Evolutionary conservation across 176 grass and related monocot species (phyloP), one percentile per base, ranked within the genome.

Genomic region (Eremochloa ophiuroides): DNA sequence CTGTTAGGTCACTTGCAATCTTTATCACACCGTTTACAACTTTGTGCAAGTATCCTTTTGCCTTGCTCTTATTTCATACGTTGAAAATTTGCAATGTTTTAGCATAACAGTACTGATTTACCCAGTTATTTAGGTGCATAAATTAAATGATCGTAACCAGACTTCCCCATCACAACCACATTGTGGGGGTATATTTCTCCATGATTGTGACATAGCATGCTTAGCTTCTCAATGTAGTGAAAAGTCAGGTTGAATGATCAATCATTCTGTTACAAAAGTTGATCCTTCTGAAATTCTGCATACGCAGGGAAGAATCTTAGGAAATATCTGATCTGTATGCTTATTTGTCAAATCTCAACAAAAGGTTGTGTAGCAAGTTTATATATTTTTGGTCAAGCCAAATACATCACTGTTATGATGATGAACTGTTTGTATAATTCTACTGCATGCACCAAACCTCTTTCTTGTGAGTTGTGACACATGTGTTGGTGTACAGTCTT

Each of bases 191-290:
- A 76, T 44, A 29, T 47, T 71, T 46, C 37, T 73, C 48, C 38
- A 77, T 60, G 88, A 74, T 68, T 86, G 73, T 82, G 79, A 78
- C 39, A 2, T 31, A 73, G 66, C 73, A 78, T 78, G 38, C 56
- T 59, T 72, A 43, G 22, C 71, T 65, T 80, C 78, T 89, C 78
- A 82, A 30, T 81, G 71, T 66, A 63, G 71, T 82, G 65, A 77
- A 66, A 80, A 77, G 47, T 31, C 65, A 5, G 11, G 16, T 76
- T 37, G 63, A 56, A 77, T 82, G 73, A 78, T 72, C 61, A 30
- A 37, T 34, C 72, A 66, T 62, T 80, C 74, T 26, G 37, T 76
- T 50, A 56, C 7, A 51, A 50, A 68, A 71, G 42, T 75, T 50
- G 41, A 26, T 6, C 35, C 28, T 66, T 30, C 69, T 39, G 29